phyloP scores from a whole-genome alignment of 805 yeast species.

The Saturnispora kantuleensis region DNA sequence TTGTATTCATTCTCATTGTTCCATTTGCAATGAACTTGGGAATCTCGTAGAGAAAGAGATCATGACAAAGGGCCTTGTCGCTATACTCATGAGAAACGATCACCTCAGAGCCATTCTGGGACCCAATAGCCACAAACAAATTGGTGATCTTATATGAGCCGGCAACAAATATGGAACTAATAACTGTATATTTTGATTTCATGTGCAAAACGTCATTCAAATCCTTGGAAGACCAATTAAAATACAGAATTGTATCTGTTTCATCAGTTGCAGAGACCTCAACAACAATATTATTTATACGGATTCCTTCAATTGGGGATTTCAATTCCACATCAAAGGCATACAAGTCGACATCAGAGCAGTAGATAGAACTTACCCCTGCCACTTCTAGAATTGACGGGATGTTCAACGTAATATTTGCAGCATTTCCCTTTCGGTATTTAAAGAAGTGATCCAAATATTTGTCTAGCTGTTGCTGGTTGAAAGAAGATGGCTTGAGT shows the following conservation, averaged over 20 bases:
- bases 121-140: constrained; percentile 4
- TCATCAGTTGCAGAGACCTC: constrained; percentile 1
- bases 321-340: constrained; percentile 27
- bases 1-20: constrained; percentile 14
- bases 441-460: constrained; percentile 1
- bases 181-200: neutral
- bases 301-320: constrained; percentile 15
- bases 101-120: neutral
- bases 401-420: neutral
- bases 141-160: constrained; percentile 3
- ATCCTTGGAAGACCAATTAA: neutral
- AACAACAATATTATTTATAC: neutral
- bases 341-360: constrained; percentile 29
- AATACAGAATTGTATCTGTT: constrained; percentile 1
- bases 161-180: constrained; percentile 1
- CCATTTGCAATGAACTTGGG: neutral
- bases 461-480: neutral
- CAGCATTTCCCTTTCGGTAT: neutral
- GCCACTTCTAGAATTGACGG: neutral
- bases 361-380: constrained; percentile 21
- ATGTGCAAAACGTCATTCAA: neutral
- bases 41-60: constrained; percentile 1
- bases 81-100: constrained; percentile 2
- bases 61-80: neutral
- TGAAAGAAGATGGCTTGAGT: constrained; percentile 1